Conservation (phyloP, 2,329 filamentous ascomycete genomes). For the Pseudogymnoascus sp. region DNA sequence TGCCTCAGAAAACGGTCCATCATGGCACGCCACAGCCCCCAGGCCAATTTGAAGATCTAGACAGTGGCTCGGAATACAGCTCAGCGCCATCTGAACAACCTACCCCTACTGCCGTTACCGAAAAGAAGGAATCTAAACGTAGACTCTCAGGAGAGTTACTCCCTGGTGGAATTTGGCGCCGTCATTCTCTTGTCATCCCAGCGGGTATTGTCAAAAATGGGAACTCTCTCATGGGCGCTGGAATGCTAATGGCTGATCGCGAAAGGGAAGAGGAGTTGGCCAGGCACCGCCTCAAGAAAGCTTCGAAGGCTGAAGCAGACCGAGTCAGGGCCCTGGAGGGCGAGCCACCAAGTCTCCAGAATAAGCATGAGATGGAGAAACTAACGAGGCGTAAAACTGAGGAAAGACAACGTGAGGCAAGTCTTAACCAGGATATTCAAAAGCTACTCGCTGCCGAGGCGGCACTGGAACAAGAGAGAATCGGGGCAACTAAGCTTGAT, state of each 20-base stretch:
- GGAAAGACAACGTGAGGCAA: not conserved
- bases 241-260: not conserved
- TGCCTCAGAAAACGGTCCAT: not conserved
- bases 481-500: not conserved
- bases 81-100: not conserved
- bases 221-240: not conserved
- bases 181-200: not conserved
- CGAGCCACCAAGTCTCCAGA: not conserved
- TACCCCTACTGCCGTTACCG: not conserved
- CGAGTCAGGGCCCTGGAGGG: not conserved
- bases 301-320: not conserved
- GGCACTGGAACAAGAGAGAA: not conserved
- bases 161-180: slow-evolving; percentile 5
- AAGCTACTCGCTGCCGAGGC: not conserved
- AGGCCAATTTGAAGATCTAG: not conserved
- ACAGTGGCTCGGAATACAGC: not conserved
- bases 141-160: not conserved
- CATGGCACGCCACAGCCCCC: not conserved
- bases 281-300: not conserved
- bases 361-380: not conserved
- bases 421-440: slow-evolving; percentile 2
- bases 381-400: not conserved
- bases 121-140: not conserved
- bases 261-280: slow-evolving; percentile 1
- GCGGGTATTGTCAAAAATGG: not conserved